A percentile compares a stretch with the other conserved stretches of the same genome.
These are phyloP conservation scores for Phytophthora pseudosyringae DNA, from an alignment of 352 stramenopile species.

Conservation along the genomic window DNA sequence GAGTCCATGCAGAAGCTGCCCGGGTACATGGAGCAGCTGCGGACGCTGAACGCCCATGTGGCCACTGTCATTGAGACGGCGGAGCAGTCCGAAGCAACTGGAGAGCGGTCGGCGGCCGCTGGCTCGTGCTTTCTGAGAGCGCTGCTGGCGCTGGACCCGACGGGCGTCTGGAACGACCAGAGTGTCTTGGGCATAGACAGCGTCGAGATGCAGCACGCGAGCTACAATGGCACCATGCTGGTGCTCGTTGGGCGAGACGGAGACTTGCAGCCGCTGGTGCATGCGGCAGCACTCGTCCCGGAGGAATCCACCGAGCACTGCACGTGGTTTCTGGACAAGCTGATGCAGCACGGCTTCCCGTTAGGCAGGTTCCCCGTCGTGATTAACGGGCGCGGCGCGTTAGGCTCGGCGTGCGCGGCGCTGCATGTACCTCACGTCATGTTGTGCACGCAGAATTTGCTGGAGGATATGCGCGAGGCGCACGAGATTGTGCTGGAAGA, in stretches of 20 bases:
- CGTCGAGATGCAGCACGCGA: constrained; percentile 35
- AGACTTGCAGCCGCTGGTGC: constrained; percentile 44
- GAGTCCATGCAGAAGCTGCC: constrained; percentile 44
- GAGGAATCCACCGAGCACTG: constrained; percentile 38
- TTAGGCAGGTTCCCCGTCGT: constrained; percentile 50
- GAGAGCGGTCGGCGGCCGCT: not conserved
- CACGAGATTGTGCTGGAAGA: constrained; percentile 21
- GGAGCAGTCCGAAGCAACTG: not conserved
- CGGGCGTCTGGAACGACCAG: constrained; percentile 48
- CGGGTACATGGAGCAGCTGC: constrained; percentile 50
- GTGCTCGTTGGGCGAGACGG: constrained; percentile 47
- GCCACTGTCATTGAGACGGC: constrained; percentile 43
- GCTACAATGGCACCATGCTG: constrained; percentile 42
- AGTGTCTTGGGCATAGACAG: constrained; percentile 48
- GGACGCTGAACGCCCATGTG: constrained; percentile 42
- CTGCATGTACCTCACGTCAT: constrained; percentile 44
- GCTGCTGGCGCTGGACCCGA: constrained; percentile 49
- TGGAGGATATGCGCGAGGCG: constrained; percentile 38
- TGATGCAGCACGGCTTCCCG: constrained; percentile 53
- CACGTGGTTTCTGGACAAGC: constrained; percentile 53
- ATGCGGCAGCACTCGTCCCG: constrained; percentile 47
- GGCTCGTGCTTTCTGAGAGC: constrained; percentile 37
- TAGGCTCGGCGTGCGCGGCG: constrained; percentile 26
- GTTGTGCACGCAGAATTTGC: constrained; percentile 45
- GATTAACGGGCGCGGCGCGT: constrained; percentile 33